phyloP scores from a whole-genome alignment of 345 rosid species.

The Salix koriyanagi region DNA sequence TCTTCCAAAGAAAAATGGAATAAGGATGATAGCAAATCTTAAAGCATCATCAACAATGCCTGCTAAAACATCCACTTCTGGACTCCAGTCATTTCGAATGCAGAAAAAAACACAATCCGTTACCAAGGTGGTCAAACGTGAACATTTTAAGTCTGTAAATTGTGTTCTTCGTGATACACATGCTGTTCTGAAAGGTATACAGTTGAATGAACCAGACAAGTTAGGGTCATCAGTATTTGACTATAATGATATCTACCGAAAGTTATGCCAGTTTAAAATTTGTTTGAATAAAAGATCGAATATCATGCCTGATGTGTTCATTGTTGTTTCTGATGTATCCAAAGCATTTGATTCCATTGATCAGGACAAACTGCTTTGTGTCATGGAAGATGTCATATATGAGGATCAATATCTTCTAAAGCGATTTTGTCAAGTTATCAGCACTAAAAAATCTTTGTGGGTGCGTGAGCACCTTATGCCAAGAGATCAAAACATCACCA shows the following conservation, averaged over 20 bases:
- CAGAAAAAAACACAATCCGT: slow-evolving; percentile 1
- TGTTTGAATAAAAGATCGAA: slow-evolving; percentile 47
- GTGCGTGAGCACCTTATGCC: slow-evolving; percentile 33
- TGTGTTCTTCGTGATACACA: slow-evolving; percentile 54
- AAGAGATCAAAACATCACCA: slow-evolving; percentile 17
- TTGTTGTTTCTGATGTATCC: slow-evolving; percentile 73
- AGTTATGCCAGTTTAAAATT: slow-evolving; percentile 52
- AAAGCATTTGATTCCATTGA: slow-evolving; percentile 82
- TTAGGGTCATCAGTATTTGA: slow-evolving; percentile 83
- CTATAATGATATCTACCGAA: slow-evolving; percentile 70
- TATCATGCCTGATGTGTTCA: slow-evolving; percentile 41
- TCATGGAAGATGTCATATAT: slow-evolving; percentile 46
- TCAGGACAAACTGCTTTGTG: slow-evolving; percentile 58
- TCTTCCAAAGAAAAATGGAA: slow-evolving; percentile 60
- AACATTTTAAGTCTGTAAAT: slow-evolving; percentile 43
- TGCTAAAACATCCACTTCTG: slow-evolving; percentile 9
- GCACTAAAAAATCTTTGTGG: slow-evolving; percentile 45
- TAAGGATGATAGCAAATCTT: slow-evolving; percentile 65
- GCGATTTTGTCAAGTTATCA: slow-evolving; percentile 43
- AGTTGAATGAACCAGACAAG: slow-evolving; percentile 56
- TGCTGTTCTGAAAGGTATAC: slow-evolving; percentile 68
- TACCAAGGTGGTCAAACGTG: slow-evolving; percentile 1
- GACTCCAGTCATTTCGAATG: slow-evolving; percentile 10
- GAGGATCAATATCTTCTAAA: slow-evolving; percentile 46
- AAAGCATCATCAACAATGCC: slow-evolving; percentile 48